Conservation (phyloP, 306 rosid genomes). For the Trifolium subterraneum region DNA sequence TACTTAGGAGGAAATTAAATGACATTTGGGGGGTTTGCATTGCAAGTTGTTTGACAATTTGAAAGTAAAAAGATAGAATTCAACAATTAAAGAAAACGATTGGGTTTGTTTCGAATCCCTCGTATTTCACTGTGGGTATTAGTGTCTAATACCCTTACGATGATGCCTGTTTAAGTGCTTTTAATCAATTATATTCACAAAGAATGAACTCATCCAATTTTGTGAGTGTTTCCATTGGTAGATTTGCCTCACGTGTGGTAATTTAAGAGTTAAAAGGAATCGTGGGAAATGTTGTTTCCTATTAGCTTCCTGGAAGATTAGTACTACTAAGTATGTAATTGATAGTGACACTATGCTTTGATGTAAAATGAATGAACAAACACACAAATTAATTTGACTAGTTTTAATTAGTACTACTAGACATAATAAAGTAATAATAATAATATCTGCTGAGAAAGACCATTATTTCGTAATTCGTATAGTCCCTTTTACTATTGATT, state of each 20-base stretch:
- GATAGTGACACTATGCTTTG: not conserved
- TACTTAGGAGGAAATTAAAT: no score
- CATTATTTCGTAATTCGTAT: no score
- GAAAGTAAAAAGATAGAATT: no score
- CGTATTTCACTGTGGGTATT: no score
- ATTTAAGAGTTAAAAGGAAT: not conserved
- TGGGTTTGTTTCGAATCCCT: no score
- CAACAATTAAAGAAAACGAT: no score
- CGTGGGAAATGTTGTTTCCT: constrained; percentile 29
- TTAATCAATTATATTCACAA: no score
- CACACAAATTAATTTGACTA: constrained; percentile 31
- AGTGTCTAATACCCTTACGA: no score
- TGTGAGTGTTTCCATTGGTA: not conserved
- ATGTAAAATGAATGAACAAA: not conserved
- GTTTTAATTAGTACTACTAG: not conserved
- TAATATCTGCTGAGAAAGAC: constrained; percentile 21
- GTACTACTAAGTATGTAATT: not conserved
- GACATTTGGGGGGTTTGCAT: no score
- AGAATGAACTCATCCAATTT: no score
- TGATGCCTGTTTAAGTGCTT: no score
- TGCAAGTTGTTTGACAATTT: no score
- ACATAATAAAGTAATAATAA: not conserved
- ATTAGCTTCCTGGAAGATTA: constrained; percentile 34
- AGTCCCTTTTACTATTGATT: not conserved
- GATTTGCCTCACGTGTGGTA: constrained; percentile 37